These are phyloP conservation scores for Penicillium oxalicum DNA, from an alignment of 2,329 filamentous ascomycete species.

Conservation along the genomic window DNA sequence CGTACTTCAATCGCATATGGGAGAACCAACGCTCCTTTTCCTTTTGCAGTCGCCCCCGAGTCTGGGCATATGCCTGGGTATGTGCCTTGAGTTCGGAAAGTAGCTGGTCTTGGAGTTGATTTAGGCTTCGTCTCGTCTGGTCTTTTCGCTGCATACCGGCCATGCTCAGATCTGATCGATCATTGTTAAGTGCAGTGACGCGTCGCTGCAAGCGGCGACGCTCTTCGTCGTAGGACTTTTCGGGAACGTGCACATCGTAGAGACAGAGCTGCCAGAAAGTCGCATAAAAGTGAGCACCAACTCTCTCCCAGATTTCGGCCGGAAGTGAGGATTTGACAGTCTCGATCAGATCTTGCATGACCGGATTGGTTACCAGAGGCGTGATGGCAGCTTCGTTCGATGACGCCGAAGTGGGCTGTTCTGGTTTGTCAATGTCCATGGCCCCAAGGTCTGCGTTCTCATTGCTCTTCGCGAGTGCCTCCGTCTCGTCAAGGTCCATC, in stretches of 20 bases:
- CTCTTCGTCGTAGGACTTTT: constrained; percentile 71
- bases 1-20: constrained; percentile 56
- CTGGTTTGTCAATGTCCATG: constrained; percentile 34
- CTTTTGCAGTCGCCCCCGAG: constrained; percentile 62
- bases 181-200: constrained; percentile 60
- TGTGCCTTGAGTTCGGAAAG: constrained; percentile 68
- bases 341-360: constrained; percentile 68
- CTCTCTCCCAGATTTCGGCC: constrained; percentile 58
- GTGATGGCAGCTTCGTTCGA: constrained; percentile 27
- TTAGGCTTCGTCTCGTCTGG: constrained; percentile 61
- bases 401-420: constrained; percentile 7
- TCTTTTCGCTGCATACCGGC: constrained; percentile 62
- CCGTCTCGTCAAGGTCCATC: constrained; percentile 32
- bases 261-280: constrained; percentile 89
- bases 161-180: constrained; percentile 67
- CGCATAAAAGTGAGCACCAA: constrained; percentile 76
- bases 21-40: constrained; percentile 77
- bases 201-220: constrained; percentile 62
- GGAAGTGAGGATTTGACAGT: constrained; percentile 59
- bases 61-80: constrained; percentile 60
- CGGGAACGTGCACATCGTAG: constrained; percentile 71
- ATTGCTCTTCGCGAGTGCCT: constrained; percentile 13
- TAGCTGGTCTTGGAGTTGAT: constrained; percentile 63
- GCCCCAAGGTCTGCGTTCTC: constrained; percentile 17
- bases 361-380: constrained; percentile 56